Percentiles rank a stretch among this genome's conserved stretches.
Conservation (phyloP, 345 rosid genomes). For the Durio zibethinus region DNA sequence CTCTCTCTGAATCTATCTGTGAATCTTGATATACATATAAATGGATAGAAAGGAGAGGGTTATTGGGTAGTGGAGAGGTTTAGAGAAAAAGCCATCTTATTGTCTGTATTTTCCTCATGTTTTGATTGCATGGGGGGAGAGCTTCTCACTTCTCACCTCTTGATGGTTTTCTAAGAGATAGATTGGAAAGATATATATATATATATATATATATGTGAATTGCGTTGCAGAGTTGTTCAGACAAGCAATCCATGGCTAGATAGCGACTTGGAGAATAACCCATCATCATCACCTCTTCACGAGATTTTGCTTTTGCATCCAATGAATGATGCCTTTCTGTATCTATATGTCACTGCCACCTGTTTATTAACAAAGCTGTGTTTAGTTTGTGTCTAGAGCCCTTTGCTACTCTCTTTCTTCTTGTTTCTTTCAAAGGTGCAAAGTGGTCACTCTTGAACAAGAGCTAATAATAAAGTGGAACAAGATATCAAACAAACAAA, state of each 20-base stretch:
- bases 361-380: constrained; percentile 33
- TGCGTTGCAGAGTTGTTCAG: constrained; percentile 39
- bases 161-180: constrained; percentile 12
- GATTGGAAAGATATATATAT: constrained; percentile 27
- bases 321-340: constrained; percentile 65
- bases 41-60: constrained; percentile 30
- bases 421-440: constrained; percentile 29
- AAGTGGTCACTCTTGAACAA: constrained; percentile 21
- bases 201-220: constrained; percentile 37
- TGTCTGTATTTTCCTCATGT: constrained; percentile 26
- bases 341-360: constrained; percentile 45
- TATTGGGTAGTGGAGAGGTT: constrained; percentile 24
- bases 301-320: constrained; percentile 59
- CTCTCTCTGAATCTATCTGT: neutral
- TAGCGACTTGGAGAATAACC: constrained; percentile 71
- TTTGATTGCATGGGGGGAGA: constrained; percentile 30
- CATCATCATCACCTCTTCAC: constrained; percentile 64
- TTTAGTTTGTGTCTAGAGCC: constrained; percentile 38
- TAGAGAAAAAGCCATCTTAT: constrained; percentile 26
- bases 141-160: constrained; percentile 9
- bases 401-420: constrained; percentile 16
- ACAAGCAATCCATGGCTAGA: constrained; percentile 51
- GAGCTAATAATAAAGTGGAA: neutral
- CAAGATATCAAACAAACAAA: constrained; percentile 21
- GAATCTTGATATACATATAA: constrained; percentile 30